Evolutionary conservation across 2,329 filamentous ascomycete species (phyloP).

Genomic region (Meredithiella fracta): DNA sequence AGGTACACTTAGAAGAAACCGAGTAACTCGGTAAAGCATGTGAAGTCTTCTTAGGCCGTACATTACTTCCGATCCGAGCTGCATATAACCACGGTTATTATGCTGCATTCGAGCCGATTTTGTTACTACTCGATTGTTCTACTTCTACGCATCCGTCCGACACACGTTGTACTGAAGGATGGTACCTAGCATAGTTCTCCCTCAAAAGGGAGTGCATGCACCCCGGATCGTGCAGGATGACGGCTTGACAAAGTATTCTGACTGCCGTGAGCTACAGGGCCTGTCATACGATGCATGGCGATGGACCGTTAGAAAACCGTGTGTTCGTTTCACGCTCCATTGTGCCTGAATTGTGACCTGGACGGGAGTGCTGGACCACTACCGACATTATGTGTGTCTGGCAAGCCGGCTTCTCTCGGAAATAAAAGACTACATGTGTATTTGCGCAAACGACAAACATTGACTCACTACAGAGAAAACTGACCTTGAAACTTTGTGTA

Average conservation of each 20-base stretch:
- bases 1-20: background rate
- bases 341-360: too few relatives aligned
- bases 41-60: background rate
- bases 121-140: background rate
- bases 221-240: background rate
- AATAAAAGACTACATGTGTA: too few relatives aligned
- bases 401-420: too few relatives aligned
- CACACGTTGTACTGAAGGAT: background rate
- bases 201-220: background rate
- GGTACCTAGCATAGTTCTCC: background rate
- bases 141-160: background rate
- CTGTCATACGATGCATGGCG: background rate
- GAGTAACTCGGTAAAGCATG: background rate
- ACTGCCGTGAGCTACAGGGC: background rate
- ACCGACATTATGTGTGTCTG: too few relatives aligned
- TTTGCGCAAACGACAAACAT: background rate
- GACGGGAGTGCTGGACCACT: too few relatives aligned
- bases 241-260: background rate
- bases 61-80: background rate
- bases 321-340: too few relatives aligned
- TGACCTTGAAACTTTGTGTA: background rate
- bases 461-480: background rate
- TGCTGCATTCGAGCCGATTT: background rate
- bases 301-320: background rate
- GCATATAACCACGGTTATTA: background rate